These are phyloP conservation scores for Aciculosporium take DNA, from an alignment of 2,329 filamentous ascomycete species.

Conservation along the genomic window DNA sequence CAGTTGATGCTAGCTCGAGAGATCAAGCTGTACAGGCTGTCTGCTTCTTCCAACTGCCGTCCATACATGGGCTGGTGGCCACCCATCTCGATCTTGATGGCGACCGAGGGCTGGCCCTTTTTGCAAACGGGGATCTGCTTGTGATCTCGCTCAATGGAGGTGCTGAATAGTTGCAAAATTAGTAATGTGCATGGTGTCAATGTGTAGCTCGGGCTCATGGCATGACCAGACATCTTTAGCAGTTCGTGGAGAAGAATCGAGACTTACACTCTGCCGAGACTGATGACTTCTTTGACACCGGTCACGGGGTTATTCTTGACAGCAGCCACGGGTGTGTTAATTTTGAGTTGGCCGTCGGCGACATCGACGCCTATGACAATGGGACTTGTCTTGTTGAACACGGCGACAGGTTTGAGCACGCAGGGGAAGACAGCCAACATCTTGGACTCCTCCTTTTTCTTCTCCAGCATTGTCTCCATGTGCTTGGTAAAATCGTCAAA, in stretches of 20 bases:
- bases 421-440: slow-evolving; percentile 94
- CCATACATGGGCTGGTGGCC: slow-evolving; percentile 86
- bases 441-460: slow-evolving; percentile 94
- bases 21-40: slow-evolving; percentile 76
- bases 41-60: slow-evolving; percentile 84
- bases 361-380: slow-evolving; percentile 96
- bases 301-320: slow-evolving; percentile 72
- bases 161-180: slow-evolving; percentile 33
- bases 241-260: too few relatives aligned
- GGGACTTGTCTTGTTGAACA: slow-evolving; percentile 96
- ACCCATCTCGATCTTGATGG: slow-evolving; percentile 92
- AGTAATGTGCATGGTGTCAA: too few relatives aligned
- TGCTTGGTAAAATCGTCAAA: slow-evolving; percentile 96
- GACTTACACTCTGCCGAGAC: slow-evolving; percentile 83
- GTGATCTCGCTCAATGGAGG: slow-evolving; percentile 93
- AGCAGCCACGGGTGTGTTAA: slow-evolving; percentile 81
- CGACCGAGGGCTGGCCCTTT: slow-evolving; percentile 91
- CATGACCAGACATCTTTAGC: too few relatives aligned
- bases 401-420: slow-evolving; percentile 72
- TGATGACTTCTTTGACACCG: slow-evolving; percentile 68
- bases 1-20: slow-evolving; percentile 82
- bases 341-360: slow-evolving; percentile 68
- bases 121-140: slow-evolving; percentile 88
- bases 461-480: slow-evolving; percentile 72
- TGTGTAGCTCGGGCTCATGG: too few relatives aligned